phyloP scores from a whole-genome alignment of 306 rosid genomes.

The Vigna angularis region DNA sequence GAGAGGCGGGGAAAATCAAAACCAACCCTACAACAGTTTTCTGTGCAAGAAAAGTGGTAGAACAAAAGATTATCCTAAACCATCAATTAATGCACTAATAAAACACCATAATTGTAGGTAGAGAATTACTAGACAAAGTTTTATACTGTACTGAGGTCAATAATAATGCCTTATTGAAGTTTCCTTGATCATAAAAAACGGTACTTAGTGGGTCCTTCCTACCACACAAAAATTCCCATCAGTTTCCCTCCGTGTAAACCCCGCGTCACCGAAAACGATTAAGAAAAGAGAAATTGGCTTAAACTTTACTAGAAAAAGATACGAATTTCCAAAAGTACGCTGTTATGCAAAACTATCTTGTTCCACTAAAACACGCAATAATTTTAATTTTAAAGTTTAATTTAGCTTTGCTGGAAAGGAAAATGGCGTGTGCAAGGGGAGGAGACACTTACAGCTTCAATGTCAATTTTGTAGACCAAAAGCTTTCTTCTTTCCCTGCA shows the following conservation, averaged over 20 bases:
- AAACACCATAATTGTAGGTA: too few species aligned
- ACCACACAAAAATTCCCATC: slow-evolving; percentile 16
- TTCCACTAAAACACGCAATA: background rate
- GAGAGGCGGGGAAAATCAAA: slow-evolving; percentile 47
- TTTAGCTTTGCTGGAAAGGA: background rate
- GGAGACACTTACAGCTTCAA: slow-evolving; percentile 83
- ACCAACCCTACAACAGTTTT: slow-evolving; percentile 34
- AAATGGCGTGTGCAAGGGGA: slow-evolving; percentile 19
- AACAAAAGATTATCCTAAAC: too few species aligned
- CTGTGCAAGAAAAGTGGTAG: background rate
- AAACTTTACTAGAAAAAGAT: background rate
- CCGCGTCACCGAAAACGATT: slow-evolving; percentile 5
- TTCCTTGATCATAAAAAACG: background rate
- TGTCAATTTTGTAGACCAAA: slow-evolving; percentile 90
- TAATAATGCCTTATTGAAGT: slow-evolving; percentile 34
- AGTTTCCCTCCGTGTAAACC: background rate
- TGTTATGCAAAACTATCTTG: background rate
- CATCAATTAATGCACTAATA: too few species aligned
- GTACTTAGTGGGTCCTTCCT: slow-evolving; percentile 43
- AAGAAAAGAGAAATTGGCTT: background rate
- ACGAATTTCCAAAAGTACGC: background rate
- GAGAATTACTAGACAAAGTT: too few species aligned
- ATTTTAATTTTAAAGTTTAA: background rate
- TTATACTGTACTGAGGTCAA: background rate
- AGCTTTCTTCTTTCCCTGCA: slow-evolving; percentile 98